Base-by-base conservation (phyloP, 441 rosid species). In the Theobroma grandiflorum region DNA sequence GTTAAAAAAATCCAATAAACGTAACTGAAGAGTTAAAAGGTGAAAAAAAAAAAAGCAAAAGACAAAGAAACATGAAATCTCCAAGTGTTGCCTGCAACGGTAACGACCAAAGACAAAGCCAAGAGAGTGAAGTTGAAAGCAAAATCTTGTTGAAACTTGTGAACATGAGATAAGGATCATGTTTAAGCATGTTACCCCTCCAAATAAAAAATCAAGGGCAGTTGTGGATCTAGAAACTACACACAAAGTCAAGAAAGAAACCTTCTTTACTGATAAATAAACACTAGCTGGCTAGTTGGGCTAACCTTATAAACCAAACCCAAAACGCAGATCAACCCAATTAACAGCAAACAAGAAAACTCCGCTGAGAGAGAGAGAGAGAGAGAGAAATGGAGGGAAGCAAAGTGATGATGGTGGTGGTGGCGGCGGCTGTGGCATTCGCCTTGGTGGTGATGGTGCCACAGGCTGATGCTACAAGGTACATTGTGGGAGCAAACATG, bases 401-500 rank as follows among this genome's bases (percentile, higher is more conserved):
- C 49, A 84, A 70, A 87, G 75, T 40, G 69, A 79, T 82, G 62
- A 52, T 37, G 45, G 35, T 26, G 78, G 42, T 79, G 82, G 78
- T 80, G 68, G 73, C 77, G 65, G 83, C 68, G 50, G 76, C 84
- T 55, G 55, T 89, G 62, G 78, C 80, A 59, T 80, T 81, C 10
- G 83, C 86, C 66, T 31, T 83, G 83, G 76, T 76, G 72, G 77
- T 82, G 35, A 58, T 91, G 87, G 82, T 84, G 63, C 92, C 82
- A 35, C 82, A 86, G 72, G 98, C 84, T 64, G 84, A 78, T 64
- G 98, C 97, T 2, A 91, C 91, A 38, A 91, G 77, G 81, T 94
- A 72, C 82, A 89, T 76, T n/a, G 98, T 96, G 0, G 98, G 98
- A 22, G 74, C 70, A 40, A 91, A 84, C 82, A 82, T 75, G 80